Percentiles rank a stretch among this genome's conserved stretches.
phyloP scores from a whole-genome alignment of 2,329 filamentous ascomycete species.

The Rutstroemia sp. region DNA sequence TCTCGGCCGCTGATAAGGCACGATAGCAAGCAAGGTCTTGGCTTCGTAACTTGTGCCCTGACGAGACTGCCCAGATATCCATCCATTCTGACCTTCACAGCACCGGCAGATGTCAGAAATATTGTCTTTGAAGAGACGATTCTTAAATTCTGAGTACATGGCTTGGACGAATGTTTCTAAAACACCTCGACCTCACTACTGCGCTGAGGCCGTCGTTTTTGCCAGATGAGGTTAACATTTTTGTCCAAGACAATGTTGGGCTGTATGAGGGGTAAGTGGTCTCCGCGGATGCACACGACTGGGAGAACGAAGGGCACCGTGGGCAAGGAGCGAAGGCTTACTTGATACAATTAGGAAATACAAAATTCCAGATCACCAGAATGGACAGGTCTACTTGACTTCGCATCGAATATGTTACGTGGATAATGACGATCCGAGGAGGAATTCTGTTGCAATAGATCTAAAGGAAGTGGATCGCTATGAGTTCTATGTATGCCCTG shows the following conservation, averaged over 20 bases:
- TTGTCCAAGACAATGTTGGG: slow-evolving; percentile 95
- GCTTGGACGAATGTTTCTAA: slow-evolving; percentile 88
- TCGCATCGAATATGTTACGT: slow-evolving; percentile 95
- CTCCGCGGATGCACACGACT: too few relatives aligned
- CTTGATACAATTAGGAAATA: slow-evolving; percentile 58
- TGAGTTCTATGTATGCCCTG: slow-evolving; percentile 68
- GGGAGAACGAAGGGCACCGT: too few relatives aligned
- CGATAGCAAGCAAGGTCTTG: background rate
- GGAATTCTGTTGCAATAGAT: slow-evolving; percentile 76
- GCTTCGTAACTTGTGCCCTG: background rate
- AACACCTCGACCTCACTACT: slow-evolving; percentile 90
- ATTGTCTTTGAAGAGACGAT: background rate
- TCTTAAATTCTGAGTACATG: slow-evolving; percentile 16
- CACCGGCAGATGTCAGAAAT: background rate
- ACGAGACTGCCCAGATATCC: too few relatives aligned
- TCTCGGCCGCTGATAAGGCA: background rate
- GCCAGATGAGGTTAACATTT: slow-evolving; percentile 88
- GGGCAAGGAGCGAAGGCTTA: too few relatives aligned
- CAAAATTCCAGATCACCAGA: slow-evolving; percentile 89
- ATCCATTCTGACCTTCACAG: too few relatives aligned
- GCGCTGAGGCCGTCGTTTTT: slow-evolving; percentile 88
- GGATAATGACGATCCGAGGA: slow-evolving; percentile 77
- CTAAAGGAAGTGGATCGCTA: slow-evolving; percentile 85
- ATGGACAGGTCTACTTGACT: slow-evolving; percentile 93
- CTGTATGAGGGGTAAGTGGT: slow-evolving; percentile 84